Evolutionary conservation across 78 protist genomes (phyloP).

Genomic region (Mantamonas sphyraenae): DNA sequence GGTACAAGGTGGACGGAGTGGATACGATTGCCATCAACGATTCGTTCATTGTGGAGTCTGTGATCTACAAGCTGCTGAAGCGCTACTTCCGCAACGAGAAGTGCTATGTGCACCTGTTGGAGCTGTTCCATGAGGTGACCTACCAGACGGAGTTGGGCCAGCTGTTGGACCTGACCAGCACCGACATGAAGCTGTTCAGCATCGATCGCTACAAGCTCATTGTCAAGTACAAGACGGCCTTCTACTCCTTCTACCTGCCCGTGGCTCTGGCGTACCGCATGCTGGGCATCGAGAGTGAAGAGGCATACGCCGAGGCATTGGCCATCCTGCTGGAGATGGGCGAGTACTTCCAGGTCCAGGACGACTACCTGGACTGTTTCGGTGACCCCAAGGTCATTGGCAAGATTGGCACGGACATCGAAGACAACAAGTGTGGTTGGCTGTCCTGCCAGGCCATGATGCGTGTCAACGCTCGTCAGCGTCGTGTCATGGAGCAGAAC

Average conservation of each 20-base stretch:
- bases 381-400: conserved; percentile 90
- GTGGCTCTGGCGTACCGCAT: conserved; percentile 78
- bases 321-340: conserved; percentile 82
- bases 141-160: conserved; percentile 89
- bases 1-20: conserved; percentile 72
- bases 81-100: conserved; percentile 56
- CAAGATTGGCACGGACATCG: conserved; percentile 94
- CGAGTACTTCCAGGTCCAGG: conserved; percentile 87
- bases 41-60: conserved; percentile 68
- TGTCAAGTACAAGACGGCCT: conserved; percentile 94
- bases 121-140: conserved; percentile 68
- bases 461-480: conserved; percentile 55
- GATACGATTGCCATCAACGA: conserved; percentile 89
- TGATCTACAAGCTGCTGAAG: conserved; percentile 66
- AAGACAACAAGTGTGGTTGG: conserved; percentile 95
- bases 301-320: conserved; percentile 23
- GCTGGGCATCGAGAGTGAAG: conserved; percentile 40
- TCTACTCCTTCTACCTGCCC: conserved; percentile 94
- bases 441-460: conserved; percentile 66
- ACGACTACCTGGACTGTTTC: conserved; percentile 95
- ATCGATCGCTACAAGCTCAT: conserved; percentile 57
- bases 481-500: conserved; percentile 38
- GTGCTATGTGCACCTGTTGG: conserved; percentile 60
- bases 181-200: conserved; percentile 50
- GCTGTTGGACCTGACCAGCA: conserved; percentile 79